Percentiles rank a stretch among this genome's conserved stretches.
These are phyloP conservation scores for Kuraishia piskuri DNA, from an alignment of 805 yeast species.

Conservation along the genomic window DNA sequence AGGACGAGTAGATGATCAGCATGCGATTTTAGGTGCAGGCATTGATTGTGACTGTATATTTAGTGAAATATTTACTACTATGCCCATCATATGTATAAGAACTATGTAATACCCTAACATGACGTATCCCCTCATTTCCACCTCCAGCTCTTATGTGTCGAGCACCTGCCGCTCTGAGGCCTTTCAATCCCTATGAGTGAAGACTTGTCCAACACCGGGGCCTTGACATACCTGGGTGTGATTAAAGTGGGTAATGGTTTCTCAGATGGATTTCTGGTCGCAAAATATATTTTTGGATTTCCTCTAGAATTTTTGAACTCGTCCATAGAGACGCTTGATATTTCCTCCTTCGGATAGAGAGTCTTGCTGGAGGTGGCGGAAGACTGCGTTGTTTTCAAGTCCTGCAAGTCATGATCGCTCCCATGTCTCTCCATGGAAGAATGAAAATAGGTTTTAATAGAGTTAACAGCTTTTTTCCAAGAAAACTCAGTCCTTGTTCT, in stretches of 20 bases:
- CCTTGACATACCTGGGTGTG: not conserved
- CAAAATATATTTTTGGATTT: no score
- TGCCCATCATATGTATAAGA: no score
- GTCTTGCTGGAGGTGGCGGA: not conserved
- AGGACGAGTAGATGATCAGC: conserved; percentile 3
- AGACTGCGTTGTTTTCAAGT: no score
- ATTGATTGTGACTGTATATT: not conserved
- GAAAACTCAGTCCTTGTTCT: not conserved
- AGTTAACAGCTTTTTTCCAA: not conserved
- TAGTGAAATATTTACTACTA: not conserved
- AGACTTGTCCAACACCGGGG: not conserved
- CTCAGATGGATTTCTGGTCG: not conserved
- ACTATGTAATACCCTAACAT: no score
- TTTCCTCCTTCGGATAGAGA: not conserved
- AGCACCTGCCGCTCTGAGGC: not conserved
- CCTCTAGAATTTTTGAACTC: no score
- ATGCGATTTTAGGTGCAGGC: no score
- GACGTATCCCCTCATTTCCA: no score
- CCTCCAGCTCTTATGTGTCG: not conserved
- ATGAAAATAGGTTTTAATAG: not conserved
- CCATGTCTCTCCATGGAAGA: not conserved
- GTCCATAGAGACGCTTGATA: not conserved
- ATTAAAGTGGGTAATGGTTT: not conserved
- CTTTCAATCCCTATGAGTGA: not conserved
- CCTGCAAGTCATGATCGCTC: not conserved